Percentiles rank a stretch among this genome's conserved stretches.
phyloP scores from a whole-genome alignment of 2,329 filamentous ascomycete species.

The Albophoma yamanashiensis region DNA sequence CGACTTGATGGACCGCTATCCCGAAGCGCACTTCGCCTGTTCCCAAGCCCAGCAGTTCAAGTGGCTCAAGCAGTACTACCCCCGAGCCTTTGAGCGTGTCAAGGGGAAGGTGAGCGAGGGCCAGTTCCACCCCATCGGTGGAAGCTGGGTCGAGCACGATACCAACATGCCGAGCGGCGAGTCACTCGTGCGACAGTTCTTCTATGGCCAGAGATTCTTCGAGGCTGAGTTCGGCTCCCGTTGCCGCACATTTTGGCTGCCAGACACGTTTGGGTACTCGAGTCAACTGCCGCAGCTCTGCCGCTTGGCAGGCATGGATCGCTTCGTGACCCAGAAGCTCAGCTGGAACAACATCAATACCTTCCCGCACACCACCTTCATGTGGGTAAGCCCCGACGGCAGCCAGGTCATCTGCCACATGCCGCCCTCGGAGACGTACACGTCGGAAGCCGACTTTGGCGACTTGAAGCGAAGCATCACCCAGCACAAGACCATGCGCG shows the following conservation, averaged over 20 bases:
- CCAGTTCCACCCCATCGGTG: constrained; percentile 87
- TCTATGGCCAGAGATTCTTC: constrained; percentile 93
- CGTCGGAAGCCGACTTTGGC: constrained; percentile 85
- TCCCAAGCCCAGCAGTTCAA: constrained; percentile 97
- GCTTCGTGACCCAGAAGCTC: constrained; percentile 96
- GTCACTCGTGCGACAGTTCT: constrained; percentile 83
- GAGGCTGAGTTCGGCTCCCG: constrained; percentile 85
- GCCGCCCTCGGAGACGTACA: constrained; percentile 93
- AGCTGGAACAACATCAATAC: constrained; percentile 99
- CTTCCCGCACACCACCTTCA: constrained; percentile 97
- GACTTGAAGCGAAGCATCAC: constrained; percentile 83
- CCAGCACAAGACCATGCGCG: constrained; percentile 92
- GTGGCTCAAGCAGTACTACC: constrained; percentile 88
- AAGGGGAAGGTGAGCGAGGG: constrained; percentile 85
- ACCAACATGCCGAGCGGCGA: constrained; percentile 96
- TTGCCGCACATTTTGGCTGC: constrained; percentile 90
- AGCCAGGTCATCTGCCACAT: constrained; percentile 97
- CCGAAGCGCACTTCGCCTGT: constrained; percentile 83
- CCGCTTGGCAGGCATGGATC: constrained; percentile 85
- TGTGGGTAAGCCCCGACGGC: constrained; percentile 93
- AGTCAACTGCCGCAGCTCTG: constrained; percentile 90
- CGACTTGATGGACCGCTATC: constrained; percentile 88
- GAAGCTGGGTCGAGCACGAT: constrained; percentile 98
- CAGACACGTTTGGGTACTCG: constrained; percentile 96
- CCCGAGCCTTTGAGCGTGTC: constrained; percentile 79